Percentiles rank a stretch among this genome's conserved stretches.
phyloP scores from a whole-genome alignment of 257 asterid genomes.

The Echium plantagineum region DNA sequence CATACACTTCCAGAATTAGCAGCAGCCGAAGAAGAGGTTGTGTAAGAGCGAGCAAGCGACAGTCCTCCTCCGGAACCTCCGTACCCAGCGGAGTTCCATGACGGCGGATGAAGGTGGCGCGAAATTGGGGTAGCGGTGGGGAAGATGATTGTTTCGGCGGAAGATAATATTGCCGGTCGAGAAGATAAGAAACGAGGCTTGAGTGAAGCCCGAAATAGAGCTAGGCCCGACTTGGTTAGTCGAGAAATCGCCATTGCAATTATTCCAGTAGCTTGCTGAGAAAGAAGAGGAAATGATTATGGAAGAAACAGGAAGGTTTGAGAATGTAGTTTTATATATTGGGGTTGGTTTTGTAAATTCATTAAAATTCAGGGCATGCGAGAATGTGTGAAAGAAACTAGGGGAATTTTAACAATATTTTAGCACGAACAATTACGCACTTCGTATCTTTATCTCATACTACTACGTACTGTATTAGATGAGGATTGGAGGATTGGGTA shows the following conservation, averaged over 20 bases:
- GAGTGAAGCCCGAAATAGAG: conserved; percentile 29
- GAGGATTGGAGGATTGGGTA: no score
- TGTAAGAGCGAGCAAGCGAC: conserved; percentile 30
- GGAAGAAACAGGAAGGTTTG: neutral
- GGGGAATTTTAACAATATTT: no score
- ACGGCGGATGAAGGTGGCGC: conserved; percentile 8
- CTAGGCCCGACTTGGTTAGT: conserved; percentile 25
- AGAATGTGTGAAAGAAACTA: no score
- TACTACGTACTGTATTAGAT: no score
- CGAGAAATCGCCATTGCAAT: conserved; percentile 8
- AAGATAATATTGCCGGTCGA: conserved; percentile 9
- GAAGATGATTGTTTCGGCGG: conserved; percentile 11
- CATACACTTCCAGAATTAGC: conserved; percentile 2
- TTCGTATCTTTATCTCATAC: no score
- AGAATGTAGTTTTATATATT: no score
- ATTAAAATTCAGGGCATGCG: no score
- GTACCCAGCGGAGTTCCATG: neutral
- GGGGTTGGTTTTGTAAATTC: no score
- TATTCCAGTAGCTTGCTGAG: neutral
- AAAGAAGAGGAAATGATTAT: neutral
- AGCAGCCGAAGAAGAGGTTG: conserved; percentile 30
- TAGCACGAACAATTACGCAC: no score
- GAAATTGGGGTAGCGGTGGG: neutral
- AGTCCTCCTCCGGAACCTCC: neutral
- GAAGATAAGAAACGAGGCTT: neutral